Conservation (phyloP, 2,329 filamentous ascomycete genomes). For the Calonectria honghensis region DNA sequence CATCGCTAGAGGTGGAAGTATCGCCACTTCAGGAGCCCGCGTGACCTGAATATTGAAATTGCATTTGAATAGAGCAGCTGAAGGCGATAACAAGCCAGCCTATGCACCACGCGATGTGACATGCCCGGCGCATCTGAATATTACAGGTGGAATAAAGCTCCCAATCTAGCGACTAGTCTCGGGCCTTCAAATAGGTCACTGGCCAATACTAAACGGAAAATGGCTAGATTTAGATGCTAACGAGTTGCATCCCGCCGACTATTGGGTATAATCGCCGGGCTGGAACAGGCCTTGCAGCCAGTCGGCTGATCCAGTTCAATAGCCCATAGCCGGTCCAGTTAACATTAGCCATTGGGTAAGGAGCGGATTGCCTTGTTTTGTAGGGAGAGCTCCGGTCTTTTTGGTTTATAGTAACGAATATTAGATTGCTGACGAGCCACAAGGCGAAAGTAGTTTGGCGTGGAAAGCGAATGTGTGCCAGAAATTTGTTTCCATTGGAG, state of each 20-base stretch:
- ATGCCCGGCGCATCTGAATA: background rate
- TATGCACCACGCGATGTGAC: background rate
- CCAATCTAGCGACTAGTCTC: background rate
- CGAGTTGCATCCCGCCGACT: background rate
- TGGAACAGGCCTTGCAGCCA: background rate
- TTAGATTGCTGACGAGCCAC: no score
- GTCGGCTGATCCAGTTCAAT: background rate
- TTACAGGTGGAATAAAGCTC: background rate
- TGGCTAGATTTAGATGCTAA: background rate
- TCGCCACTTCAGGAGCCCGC: background rate
- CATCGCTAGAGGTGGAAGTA: slow-evolving; percentile 22
- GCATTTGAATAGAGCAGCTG: background rate
- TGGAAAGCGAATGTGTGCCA: no score
- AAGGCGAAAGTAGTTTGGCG: no score
- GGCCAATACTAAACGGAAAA: background rate
- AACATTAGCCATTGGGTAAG: background rate
- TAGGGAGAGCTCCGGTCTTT: background rate
- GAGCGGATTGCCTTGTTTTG: background rate
- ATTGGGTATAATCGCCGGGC: background rate
- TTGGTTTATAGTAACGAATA: no score
- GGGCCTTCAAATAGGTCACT: background rate
- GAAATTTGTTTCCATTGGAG: background rate
- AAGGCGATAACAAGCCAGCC: background rate
- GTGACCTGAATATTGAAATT: background rate
- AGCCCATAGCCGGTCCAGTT: background rate